Evolutionary conservation across 73 alveolate genomes (phyloP).

Genomic region (Paramecium sexaurelia): DNA sequence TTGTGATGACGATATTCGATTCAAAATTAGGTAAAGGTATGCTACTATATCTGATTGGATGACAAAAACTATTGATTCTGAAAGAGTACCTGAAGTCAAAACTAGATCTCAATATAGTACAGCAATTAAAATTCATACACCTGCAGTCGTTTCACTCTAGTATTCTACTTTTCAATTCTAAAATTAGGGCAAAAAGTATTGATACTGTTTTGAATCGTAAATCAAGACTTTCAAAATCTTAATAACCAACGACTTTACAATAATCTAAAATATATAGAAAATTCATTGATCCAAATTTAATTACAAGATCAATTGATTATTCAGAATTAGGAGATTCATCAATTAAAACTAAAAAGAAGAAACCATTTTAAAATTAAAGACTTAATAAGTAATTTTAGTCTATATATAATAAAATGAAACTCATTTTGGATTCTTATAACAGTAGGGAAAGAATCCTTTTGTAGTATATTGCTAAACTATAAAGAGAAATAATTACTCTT

Average conservation of each 20-base stretch:
- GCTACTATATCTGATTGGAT: slow-evolving; percentile 26
- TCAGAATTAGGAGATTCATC: neutral
- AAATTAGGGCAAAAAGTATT: neutral
- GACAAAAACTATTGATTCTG: slow-evolving; percentile 53
- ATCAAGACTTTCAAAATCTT: neutral
- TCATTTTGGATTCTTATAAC: slow-evolving; percentile 7
- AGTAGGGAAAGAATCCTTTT: neutral
- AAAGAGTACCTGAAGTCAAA: neutral
- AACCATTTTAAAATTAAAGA: neutral
- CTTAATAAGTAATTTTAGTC: neutral
- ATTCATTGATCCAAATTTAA: neutral
- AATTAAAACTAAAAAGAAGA: neutral
- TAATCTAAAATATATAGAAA: neutral
- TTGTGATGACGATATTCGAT: slow-evolving; percentile 17
- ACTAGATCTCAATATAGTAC: neutral
- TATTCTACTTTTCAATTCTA: neutral
- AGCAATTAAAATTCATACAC: neutral
- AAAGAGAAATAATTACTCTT: neutral
- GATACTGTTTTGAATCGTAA: slow-evolving; percentile 16
- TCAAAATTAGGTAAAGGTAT: neutral
- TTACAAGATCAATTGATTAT: neutral
- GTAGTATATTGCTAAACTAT: neutral
- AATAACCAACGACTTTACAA: neutral
- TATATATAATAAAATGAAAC: neutral
- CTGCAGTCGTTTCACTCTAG: neutral